A percentile compares a stretch with the other conserved stretches of the same genome.
These are phyloP conservation scores for Phellopilus nigrolimitatus DNA, from an alignment of 1,284 basidiomycete species.

Conservation along the genomic window DNA sequence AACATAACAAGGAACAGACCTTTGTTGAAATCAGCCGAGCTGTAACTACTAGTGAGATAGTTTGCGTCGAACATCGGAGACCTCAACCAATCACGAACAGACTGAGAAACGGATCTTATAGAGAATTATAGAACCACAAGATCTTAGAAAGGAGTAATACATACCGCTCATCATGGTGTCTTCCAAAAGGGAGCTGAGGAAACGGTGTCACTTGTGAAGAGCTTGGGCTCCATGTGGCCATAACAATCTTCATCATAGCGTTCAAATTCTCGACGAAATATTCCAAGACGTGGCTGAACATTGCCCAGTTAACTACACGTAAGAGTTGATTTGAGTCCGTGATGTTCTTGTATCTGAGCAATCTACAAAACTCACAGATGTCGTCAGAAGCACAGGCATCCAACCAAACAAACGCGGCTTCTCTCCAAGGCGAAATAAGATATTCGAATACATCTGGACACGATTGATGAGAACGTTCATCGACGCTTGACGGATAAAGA, in stretches of 20 bases:
- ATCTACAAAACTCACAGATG: slow-evolving; percentile 40
- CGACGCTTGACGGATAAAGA: background rate
- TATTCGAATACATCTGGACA: slow-evolving; percentile 42
- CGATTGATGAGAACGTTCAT: slow-evolving; percentile 6
- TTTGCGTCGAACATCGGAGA: slow-evolving; percentile 4
- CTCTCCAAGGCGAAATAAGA: slow-evolving; percentile 43
- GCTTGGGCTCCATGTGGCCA: slow-evolving; percentile 26
- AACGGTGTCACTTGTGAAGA: slow-evolving; percentile 15
- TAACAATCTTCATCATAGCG: slow-evolving; percentile 31
- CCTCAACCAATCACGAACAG: slow-evolving; percentile 6
- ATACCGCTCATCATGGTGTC: slow-evolving; percentile 28
- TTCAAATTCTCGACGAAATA: slow-evolving; percentile 38
- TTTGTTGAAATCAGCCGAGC: slow-evolving; percentile 3
- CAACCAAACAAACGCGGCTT: slow-evolving; percentile 50
- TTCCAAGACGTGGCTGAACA: slow-evolving; percentile 47
- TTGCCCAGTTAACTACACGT: slow-evolving; percentile 51
- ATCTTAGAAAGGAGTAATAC: slow-evolving; percentile 4
- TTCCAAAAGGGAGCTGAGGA: slow-evolving; percentile 18
- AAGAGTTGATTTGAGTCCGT: slow-evolving; percentile 11
- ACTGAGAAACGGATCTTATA: background rate
- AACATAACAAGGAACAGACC: slow-evolving; percentile 7
- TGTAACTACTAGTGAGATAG: background rate
- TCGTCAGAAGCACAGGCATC: slow-evolving; percentile 45
- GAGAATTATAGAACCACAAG: background rate
- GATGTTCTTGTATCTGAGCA: background rate